Percentiles rank a stretch among this genome's conserved stretches.
Evolutionary conservation across 176 grass and related monocot species (phyloP).

Genomic region (Aegilops umbellulata): DNA sequence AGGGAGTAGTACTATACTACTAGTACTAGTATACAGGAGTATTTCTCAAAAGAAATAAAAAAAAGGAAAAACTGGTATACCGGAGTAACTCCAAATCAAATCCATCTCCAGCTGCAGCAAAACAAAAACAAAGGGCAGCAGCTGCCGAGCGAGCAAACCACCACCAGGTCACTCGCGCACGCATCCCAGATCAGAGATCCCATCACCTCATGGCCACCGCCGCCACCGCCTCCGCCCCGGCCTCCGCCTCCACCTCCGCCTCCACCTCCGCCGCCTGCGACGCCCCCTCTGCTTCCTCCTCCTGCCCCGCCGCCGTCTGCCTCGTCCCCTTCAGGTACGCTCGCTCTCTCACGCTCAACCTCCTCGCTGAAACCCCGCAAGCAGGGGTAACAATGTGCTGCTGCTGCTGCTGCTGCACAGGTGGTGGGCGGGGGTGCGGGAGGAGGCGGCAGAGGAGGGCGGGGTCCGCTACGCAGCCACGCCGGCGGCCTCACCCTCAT

Average conservation of each 20-base stretch:
- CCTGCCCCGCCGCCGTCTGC: conserved; percentile 42
- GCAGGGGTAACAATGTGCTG: neutral
- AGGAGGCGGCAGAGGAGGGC: conserved; percentile 39
- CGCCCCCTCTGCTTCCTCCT: neutral
- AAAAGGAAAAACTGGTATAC: no score
- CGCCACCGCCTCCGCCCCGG: conserved; percentile 28
- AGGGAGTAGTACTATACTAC: no score
- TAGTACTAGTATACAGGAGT: no score
- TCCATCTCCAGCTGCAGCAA: neutral
- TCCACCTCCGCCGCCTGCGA: conserved; percentile 36
- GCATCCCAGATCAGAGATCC: conserved; percentile 42
- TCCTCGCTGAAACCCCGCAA: neutral
- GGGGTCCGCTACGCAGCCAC: conserved; percentile 59
- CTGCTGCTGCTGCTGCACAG: conserved; percentile 13
- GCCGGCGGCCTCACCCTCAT: conserved; percentile 44
- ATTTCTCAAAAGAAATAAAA: no score
- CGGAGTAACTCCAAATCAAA: conserved; percentile 2
- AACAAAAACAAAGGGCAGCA: conserved; percentile 13
- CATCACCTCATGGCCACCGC: conserved; percentile 32
- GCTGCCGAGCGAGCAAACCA: neutral
- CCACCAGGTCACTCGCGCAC: conserved; percentile 43
- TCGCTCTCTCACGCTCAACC: neutral
- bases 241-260: conserved; percentile 23
- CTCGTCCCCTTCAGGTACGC: conserved; percentile 69
- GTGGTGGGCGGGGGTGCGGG: conserved; percentile 66